Base-by-base conservation (phyloP, 306 rosid genomes). In the Vigna angularis region DNA sequence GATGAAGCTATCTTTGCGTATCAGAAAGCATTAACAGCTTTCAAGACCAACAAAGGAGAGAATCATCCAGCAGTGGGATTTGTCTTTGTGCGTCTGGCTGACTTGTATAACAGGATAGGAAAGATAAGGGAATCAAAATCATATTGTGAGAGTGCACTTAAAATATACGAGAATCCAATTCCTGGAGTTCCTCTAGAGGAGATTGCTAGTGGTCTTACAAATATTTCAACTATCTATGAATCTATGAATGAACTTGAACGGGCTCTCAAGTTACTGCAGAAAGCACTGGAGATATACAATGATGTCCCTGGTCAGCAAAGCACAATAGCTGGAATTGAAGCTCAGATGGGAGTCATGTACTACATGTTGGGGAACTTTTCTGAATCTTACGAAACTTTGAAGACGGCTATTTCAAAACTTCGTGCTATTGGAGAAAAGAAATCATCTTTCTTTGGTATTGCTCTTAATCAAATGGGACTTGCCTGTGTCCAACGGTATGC, bases 381-480 rank as follows among this genome's bases (percentile, higher is more conserved):
- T 4, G 96, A 91, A 62, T 93, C 99, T 67, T 93, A 96, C 84
- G 83, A 86, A 66, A 79, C 90, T 71, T 87, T 96, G 68, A 89
- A 90, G 66, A 86, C 48, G 50, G 97, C 97, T 6, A 84, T 87
- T 70, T 58, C 90, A 26, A 96, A 96, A 78, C 96, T 96, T 45
- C 93, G 99, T 26, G 88, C 89, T 14, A 86, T 84, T 51, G 98
- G 98, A 40, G 99, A 91, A 83, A 96, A 89, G 88, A 96, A 86
- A 88, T 90, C 97, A 20, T 93, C 99, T 79, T 93, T 93, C 79
- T 88, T 91, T 13, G 99, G 97, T 7, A 83, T 96, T 83, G 99
- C 91, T 52, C 99, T 96, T 48, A 96, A 96, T 74, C 99, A 96
- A 83, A 85, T 93, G 91, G 99, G 99, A 65, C 98, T 96, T 65